Evolutionary conservation across 495 filamentous ascomycete species (phyloP).

Genomic region (Pseudomonodictys pantanalensis): DNA sequence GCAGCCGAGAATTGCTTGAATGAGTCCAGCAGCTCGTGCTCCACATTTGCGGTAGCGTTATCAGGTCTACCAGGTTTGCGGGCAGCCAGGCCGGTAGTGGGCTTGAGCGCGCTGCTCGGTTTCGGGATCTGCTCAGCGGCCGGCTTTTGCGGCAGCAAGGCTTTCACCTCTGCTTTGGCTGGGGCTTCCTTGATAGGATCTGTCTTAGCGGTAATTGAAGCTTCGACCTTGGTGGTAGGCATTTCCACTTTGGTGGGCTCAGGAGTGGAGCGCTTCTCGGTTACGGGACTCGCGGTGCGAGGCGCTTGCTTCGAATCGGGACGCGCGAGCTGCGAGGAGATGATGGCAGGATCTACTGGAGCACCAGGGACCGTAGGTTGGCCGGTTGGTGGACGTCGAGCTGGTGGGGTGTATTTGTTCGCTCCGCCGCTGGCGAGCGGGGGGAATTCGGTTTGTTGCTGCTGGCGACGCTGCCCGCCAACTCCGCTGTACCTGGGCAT

Average conservation of each 20-base stretch:
- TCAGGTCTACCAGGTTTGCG: slow-evolving; percentile 41
- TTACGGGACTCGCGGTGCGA: neutral
- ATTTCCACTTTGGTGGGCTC: slow-evolving; percentile 37
- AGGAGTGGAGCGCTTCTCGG: slow-evolving; percentile 33
- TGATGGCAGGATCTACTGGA: slow-evolving; percentile 78
- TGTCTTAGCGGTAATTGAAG: slow-evolving; percentile 33
- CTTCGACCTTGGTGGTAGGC: slow-evolving; percentile 39
- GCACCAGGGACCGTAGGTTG: slow-evolving; percentile 68
- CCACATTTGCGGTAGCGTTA: slow-evolving; percentile 75
- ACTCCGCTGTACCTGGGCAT: slow-evolving; percentile 81
- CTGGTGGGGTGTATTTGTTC: slow-evolving; percentile 88
- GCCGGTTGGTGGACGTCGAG: slow-evolving; percentile 71
- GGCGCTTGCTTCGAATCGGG: slow-evolving; percentile 43
- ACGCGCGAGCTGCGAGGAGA: slow-evolving; percentile 66
- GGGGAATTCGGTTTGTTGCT: no score
- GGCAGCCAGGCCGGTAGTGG: slow-evolving; percentile 31
- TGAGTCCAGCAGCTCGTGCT: slow-evolving; percentile 69
- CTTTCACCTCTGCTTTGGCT: slow-evolving; percentile 32
- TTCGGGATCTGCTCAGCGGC: slow-evolving; percentile 39
- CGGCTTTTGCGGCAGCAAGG: slow-evolving; percentile 31
- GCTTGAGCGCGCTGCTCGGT: slow-evolving; percentile 34
- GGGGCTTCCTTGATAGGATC: slow-evolving; percentile 34
- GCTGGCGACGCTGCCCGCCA: no score
- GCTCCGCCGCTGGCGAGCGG: slow-evolving; percentile 59
- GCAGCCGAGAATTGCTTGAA: slow-evolving; percentile 79